These are phyloP conservation scores for Dalbergia oliveri DNA, from an alignment of 306 rosid genomes.

Conservation along the genomic window DNA sequence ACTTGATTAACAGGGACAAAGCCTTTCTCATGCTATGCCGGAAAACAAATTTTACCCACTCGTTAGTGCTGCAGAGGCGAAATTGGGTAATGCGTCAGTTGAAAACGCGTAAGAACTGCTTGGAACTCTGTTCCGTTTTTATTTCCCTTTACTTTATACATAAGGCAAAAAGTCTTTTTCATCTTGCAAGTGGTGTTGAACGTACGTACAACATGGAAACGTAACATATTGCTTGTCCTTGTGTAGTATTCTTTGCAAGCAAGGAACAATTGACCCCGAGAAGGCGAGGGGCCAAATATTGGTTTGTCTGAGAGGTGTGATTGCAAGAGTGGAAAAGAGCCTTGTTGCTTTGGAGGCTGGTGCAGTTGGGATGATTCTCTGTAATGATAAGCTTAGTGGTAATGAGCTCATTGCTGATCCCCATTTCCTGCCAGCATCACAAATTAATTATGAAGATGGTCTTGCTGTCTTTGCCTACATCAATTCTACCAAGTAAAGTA, in stretches of 20 bases:
- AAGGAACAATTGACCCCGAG: constrained; percentile 57
- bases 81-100: constrained; percentile 18
- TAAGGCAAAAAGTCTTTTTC: neutral
- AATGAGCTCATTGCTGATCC: constrained; percentile 57
- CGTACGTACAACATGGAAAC: neutral
- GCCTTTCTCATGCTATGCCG: constrained; percentile 54
- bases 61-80: constrained; percentile 60
- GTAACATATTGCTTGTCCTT: neutral
- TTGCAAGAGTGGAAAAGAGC: constrained; percentile 61
- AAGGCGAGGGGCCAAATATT: constrained; percentile 69
- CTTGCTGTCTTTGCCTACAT: constrained; percentile 57
- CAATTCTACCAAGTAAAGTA: constrained; percentile 58
- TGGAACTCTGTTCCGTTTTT: too few species aligned
- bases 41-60: constrained; percentile 63
- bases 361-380: constrained; percentile 84
- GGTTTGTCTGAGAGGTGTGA: constrained; percentile 66
- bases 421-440: constrained; percentile 69
- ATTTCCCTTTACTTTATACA: neutral
- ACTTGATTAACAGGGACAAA: constrained; percentile 58
- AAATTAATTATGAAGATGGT: constrained; percentile 60
- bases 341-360: constrained; percentile 62
- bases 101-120: constrained; percentile 59
- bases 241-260: constrained; percentile 54
- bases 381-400: constrained; percentile 52
- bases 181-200: neutral